phyloP scores from a whole-genome alignment of 2,329 filamentous ascomycete species.

The Lojkania enalia region DNA sequence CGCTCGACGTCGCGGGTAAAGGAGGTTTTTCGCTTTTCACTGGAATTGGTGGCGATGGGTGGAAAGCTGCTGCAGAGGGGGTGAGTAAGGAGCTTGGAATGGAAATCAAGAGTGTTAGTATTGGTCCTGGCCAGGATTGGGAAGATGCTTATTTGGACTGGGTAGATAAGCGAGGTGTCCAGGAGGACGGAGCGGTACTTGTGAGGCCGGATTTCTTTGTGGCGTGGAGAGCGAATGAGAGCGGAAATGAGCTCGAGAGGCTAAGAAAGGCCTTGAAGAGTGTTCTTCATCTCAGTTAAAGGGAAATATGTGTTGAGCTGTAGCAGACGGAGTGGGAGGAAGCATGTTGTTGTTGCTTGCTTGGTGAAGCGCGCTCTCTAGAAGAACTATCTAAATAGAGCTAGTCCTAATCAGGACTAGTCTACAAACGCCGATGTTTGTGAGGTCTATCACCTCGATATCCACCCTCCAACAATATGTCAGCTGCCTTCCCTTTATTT shows the following conservation, averaged over 20 bases:
- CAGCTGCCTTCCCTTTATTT: too few relatives aligned
- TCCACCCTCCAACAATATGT: too few relatives aligned
- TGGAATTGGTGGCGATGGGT: slow-evolving; percentile 59
- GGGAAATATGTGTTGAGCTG: too few relatives aligned
- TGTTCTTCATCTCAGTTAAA: too few relatives aligned
- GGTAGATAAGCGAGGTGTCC: slow-evolving; percentile 56
- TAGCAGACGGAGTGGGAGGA: too few relatives aligned
- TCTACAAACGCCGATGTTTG: too few relatives aligned
- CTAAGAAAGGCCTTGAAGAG: slow-evolving; percentile 25
- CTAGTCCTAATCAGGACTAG: too few relatives aligned
- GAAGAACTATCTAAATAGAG: too few relatives aligned
- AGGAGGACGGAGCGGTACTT: slow-evolving; percentile 62
- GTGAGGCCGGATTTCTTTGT: slow-evolving; percentile 63
- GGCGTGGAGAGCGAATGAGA: slow-evolving; percentile 52
- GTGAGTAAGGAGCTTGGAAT: slow-evolving; percentile 50
- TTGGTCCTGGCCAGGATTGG: slow-evolving; percentile 63
- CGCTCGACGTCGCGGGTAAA: slow-evolving; percentile 63
- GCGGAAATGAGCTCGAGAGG: slow-evolving; percentile 23
- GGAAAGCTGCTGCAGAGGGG: slow-evolving; percentile 55
- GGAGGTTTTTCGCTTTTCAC: slow-evolving; percentile 43
- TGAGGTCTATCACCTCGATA: too few relatives aligned
- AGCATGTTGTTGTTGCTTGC: too few relatives aligned
- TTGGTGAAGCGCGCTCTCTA: too few relatives aligned
- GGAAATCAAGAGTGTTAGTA: slow-evolving; percentile 53
- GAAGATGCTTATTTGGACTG: slow-evolving; percentile 67